phyloP scores from a whole-genome alignment of 2,329 filamentous ascomycete species.

The Apiospora kogelbergensis region DNA sequence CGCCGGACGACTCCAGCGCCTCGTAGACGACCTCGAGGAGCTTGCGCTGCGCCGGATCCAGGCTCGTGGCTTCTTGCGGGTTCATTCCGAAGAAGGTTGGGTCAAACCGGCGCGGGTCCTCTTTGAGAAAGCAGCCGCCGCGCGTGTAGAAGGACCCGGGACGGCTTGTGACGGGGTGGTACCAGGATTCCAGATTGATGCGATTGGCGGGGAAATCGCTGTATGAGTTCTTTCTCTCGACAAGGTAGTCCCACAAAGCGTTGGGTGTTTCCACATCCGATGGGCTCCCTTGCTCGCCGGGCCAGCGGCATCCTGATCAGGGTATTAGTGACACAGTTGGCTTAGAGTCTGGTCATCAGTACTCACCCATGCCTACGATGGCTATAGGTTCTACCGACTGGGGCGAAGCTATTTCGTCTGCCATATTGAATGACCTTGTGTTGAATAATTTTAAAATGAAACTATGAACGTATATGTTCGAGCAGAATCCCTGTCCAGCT shows the following conservation, averaged over 20 bases:
- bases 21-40: conserved; percentile 37
- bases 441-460: too few relatives aligned
- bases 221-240: conserved; percentile 15
- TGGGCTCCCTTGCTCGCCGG: conserved; percentile 17
- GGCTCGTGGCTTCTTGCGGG: conserved; percentile 25
- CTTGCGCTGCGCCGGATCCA: conserved; percentile 33
- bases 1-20: conserved; percentile 20
- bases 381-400: not conserved
- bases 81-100: conserved; percentile 31
- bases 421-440: too few relatives aligned
- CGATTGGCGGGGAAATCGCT: conserved; percentile 22
- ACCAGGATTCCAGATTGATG: conserved; percentile 19
- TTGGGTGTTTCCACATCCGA: not conserved
- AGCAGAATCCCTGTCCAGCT: too few relatives aligned
- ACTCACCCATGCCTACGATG: not conserved
- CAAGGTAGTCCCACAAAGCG: conserved; percentile 20
- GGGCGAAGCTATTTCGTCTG: too few relatives aligned
- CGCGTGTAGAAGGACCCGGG: conserved; percentile 14
- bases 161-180: conserved; percentile 16
- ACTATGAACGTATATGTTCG: too few relatives aligned
- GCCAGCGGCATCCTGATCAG: conserved; percentile 20
- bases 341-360: not conserved
- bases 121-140: conserved; percentile 29
- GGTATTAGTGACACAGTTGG: not conserved
- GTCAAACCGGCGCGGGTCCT: conserved; percentile 26